Base-by-base conservation (phyloP, 176 grass and related monocot genomes). In the Alopecurus myosuroides region DNA sequence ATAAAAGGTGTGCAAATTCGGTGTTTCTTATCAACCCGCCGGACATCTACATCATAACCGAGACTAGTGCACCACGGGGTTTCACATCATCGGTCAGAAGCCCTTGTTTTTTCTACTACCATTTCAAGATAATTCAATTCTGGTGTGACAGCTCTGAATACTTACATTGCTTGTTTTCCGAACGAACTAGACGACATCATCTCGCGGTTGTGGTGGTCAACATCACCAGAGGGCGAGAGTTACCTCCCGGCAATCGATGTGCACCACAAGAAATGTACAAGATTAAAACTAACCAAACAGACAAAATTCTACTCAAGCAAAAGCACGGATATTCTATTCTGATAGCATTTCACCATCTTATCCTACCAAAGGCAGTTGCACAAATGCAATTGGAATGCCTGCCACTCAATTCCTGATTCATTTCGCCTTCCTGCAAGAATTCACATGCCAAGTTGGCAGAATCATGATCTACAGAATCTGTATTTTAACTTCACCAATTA, bases 1-100 rank as follows among this genome's bases (percentile, higher is more conserved):
- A 75, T 75, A 75, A 75, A 83, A 83, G 46, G 40, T 25, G 26
- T 23, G 17, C 1, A 61, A 90, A 90, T 82, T 83, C 63, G 0
- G 50, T 63, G 83, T 62, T 63, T 10, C 73, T 86, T 90, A 86
- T 86, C 88, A 73, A 65, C 31, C 73, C 44, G 11, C 35, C 45
- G n/a, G 35, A 22, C 79, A 90, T 90, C 88, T 22, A 78, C 79
- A 82, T 90, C 79, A 3, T 40, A 48, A 62, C 53, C 55, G 14
- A 19, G 64, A 86, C 46, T 36, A 83, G 20, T 48, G 22, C 88
- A 83, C 74, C 81, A 65, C 0, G 46, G 65, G 79, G 39, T 20
- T 12, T 81, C 78, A 86, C 66, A 49, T 50, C 20, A 82, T 14
- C 41, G 25, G 77, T 77, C 76, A 81, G 39, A 70, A 61, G 50